These are phyloP conservation scores for Zymoseptoria brevis DNA, from an alignment of 2,329 filamentous ascomycete genomes.

Conservation along the genomic window DNA sequence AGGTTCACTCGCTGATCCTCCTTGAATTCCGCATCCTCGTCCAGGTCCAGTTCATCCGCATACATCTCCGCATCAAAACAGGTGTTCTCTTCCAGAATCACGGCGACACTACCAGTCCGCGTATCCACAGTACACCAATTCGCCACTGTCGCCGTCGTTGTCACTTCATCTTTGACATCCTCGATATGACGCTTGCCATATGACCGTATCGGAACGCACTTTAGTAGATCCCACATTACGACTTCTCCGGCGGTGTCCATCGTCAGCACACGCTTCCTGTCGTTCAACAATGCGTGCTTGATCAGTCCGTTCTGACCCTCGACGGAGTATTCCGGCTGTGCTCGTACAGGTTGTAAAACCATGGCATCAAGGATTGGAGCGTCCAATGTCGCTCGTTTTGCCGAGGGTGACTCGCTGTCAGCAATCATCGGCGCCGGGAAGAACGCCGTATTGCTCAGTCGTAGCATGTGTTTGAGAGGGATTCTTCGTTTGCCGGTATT, in stretches of 20 bases:
- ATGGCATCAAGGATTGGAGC: constrained; percentile 13
- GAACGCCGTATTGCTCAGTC: constrained; percentile 73
- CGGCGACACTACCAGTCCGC: constrained; percentile 81
- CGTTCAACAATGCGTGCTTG: constrained; percentile 86
- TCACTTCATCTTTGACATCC: constrained; percentile 78
- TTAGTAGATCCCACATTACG: constrained; percentile 85
- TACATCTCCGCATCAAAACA: constrained; percentile 98
- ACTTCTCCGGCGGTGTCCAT: constrained; percentile 93
- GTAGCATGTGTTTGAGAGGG: constrained; percentile 66
- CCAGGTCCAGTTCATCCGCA: constrained; percentile 73
- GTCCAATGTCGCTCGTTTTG: constrained; percentile 51
- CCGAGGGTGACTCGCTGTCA: constrained; percentile 38
- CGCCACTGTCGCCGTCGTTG: constrained; percentile 79
- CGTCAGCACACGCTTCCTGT: constrained; percentile 80
- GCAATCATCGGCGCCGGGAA: constrained; percentile 49
- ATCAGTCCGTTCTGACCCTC: constrained; percentile 93
- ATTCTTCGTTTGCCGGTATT: constrained; percentile 53
- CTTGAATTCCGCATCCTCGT: constrained; percentile 69
- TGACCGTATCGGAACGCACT: constrained; percentile 78
- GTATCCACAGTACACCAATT: constrained; percentile 97
- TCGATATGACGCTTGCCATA: constrained; percentile 92
- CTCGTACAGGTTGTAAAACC: constrained; percentile 33
- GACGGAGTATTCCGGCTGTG: constrained; percentile 51
- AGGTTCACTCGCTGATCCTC: constrained; percentile 96
- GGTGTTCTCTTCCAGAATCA: constrained; percentile 86